phyloP scores from a whole-genome alignment of 129 eudicot genomes.

The Flaveria bidentis region DNA sequence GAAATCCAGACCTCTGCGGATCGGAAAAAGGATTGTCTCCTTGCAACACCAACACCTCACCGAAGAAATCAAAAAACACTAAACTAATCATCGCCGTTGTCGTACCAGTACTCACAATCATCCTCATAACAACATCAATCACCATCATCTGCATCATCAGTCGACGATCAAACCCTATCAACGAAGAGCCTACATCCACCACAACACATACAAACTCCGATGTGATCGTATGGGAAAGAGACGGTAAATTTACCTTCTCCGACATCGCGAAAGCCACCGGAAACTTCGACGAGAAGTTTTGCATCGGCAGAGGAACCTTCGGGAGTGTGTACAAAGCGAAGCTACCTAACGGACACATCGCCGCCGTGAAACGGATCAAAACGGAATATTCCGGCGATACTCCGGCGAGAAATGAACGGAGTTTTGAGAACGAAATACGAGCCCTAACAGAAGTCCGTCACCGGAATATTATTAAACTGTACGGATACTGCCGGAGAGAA shows the following conservation, averaged over 20 bases:
- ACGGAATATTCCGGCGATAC: conserved; percentile 50
- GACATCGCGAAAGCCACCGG: conserved; percentile 82
- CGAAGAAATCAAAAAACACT: conserved; percentile 21
- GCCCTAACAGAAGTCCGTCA: conserved; percentile 79
- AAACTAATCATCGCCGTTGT: conserved; percentile 44
- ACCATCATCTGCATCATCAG: conserved; percentile 29
- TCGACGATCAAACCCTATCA: conserved; percentile 32
- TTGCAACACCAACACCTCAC: conserved; percentile 32
- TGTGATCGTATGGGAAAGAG: conserved; percentile 60
- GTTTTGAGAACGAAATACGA: conserved; percentile 82
- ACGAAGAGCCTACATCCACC: conserved; percentile 37
- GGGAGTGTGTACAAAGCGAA: conserved; percentile 80
- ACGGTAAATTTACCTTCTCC: conserved; percentile 54
- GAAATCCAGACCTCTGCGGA: conserved; percentile 76
- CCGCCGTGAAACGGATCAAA: conserved; percentile 57
- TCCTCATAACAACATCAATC: conserved; percentile 42
- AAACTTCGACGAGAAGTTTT: conserved; percentile 59
- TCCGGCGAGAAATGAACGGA: conserved; percentile 39
- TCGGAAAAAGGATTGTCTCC: conserved; percentile 53
- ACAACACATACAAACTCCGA: conserved; percentile 34
- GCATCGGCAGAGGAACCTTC: conserved; percentile 88
- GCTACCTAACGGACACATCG: conserved; percentile 51
- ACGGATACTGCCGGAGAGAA: conserved; percentile 62
- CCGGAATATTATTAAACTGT: conserved; percentile 74
- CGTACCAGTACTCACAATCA: conserved; percentile 43